A percentile compares a stretch with the other conserved stretches of the same genome.
These are phyloP conservation scores for Dactylellina cionopaga DNA, from an alignment of 2,329 filamentous ascomycete species.

Conservation along the genomic window DNA sequence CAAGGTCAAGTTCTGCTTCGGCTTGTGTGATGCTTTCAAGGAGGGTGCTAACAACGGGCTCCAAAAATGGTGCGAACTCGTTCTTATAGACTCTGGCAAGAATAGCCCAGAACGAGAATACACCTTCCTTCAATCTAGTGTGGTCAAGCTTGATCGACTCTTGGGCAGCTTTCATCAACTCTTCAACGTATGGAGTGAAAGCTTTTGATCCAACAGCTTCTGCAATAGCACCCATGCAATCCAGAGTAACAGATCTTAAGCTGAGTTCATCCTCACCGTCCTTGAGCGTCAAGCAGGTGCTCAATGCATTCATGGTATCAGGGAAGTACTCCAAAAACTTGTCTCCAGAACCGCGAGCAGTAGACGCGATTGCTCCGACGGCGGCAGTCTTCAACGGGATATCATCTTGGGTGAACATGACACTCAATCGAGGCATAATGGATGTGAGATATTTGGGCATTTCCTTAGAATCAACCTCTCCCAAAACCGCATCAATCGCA, in stretches of 20 bases:
- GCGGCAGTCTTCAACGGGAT: slow-evolving; percentile 89
- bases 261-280: slow-evolving; percentile 89
- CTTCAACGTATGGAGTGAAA: slow-evolving; percentile 90
- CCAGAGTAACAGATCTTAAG: slow-evolving; percentile 86
- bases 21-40: slow-evolving; percentile 89
- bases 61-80: slow-evolving; percentile 80
- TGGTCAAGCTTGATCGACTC: slow-evolving; percentile 89
- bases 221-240: slow-evolving; percentile 93
- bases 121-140: slow-evolving; percentile 90
- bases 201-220: slow-evolving; percentile 83
- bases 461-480: slow-evolving; percentile 81
- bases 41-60: slow-evolving; percentile 80
- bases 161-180: slow-evolving; percentile 90
- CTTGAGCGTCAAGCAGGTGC: slow-evolving; percentile 84
- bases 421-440: slow-evolving; percentile 84
- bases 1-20: slow-evolving; percentile 79
- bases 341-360: slow-evolving; percentile 83
- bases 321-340: slow-evolving; percentile 92
- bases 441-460: slow-evolving; percentile 83
- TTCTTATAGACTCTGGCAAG: slow-evolving; percentile 93
- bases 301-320: slow-evolving; percentile 87
- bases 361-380: slow-evolving; percentile 87
- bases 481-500: slow-evolving; percentile 89
- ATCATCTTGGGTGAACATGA: slow-evolving; percentile 83
- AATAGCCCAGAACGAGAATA: slow-evolving; percentile 95